A percentile compares a stretch with the other conserved stretches of the same genome.
Evolutionary conservation across 257 asterid species (phyloP).

Genomic region (Ilex asprella): DNA sequence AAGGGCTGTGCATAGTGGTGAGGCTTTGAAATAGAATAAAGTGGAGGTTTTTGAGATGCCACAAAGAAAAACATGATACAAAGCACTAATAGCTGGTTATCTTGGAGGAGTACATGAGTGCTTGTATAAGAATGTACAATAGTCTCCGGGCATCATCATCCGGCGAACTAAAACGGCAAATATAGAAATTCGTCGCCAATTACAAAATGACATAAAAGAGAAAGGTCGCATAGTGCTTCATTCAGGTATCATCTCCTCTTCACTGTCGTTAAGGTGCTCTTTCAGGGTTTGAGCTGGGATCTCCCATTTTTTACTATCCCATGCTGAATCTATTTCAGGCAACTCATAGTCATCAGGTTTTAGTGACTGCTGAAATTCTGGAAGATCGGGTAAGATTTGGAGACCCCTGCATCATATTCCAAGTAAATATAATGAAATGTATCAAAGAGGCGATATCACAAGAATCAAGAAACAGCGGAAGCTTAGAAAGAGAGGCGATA

Average conservation of each 20-base stretch:
- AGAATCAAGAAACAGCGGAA: not conserved
- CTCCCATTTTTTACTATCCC: slow-evolving; percentile 51
- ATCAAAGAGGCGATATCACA: not conserved
- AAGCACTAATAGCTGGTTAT: too few species aligned
- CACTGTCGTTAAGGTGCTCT: slow-evolving; percentile 34
- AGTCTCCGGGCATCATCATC: too few species aligned
- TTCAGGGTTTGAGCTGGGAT: slow-evolving; percentile 38
- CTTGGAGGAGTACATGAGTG: too few species aligned
- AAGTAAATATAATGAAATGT: not conserved
- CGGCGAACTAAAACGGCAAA: too few species aligned
- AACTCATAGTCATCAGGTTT: slow-evolving; percentile 69
- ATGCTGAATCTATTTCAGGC: slow-evolving; percentile 51
- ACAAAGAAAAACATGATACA: too few species aligned
- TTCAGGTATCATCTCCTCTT: slow-evolving; percentile 21
- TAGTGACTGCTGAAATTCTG: slow-evolving; percentile 70
- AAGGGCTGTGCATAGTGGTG: too few species aligned
- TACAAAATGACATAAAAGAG: not conserved
- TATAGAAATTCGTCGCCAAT: too few species aligned
- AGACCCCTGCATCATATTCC: slow-evolving; percentile 32
- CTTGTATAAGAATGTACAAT: too few species aligned
- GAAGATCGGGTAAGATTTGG: slow-evolving; percentile 56
- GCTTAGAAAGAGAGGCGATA: not conserved
- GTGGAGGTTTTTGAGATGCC: too few species aligned
- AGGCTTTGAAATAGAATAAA: too few species aligned
- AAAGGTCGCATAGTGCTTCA: not conserved